Evolutionary conservation across 1,284 basidiomycete genomes (phyloP), one percentile per base, ranked within the genome.

Genomic region (Fomitopsis schrenkii): DNA sequence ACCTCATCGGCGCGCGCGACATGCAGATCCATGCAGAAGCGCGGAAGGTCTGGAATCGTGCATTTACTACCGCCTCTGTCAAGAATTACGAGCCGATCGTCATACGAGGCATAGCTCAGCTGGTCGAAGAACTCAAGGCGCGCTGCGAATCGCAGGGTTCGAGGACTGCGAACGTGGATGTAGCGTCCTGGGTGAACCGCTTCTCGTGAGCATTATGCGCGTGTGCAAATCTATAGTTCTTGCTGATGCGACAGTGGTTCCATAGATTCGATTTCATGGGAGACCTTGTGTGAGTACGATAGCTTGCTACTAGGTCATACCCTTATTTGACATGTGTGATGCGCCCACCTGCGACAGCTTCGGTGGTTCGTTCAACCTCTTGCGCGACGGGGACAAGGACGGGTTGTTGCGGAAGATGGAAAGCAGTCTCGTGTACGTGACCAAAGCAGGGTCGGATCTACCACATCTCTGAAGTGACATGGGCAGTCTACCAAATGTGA

Each of bases 261-360:
- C 56, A 57, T 59, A 65, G 85, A 44, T 84, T 81, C 61, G 86
- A 87, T 67, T 80, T 87, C 62, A 85, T 86, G 84, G 82, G 82
- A 26, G 83, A 85, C 63, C 76, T 87, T 72, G 83, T 79, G 83
- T 86, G 70, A 70, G 78, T 75, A 19, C 36, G 30, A 26, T 26
- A 28, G 15, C 22, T 45, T 58, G 12, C 17, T 19, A 22, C 22
- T 22, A 22, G 22, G 22, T 22, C 22, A 22, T 22, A 22, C 22
- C 22, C 22, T 22, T 22, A 22, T 8, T 33, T 33, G 30, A 33
- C 30, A 33, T 33, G 30, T 33, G 30, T 33, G 30, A 33, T 33
- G 30, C 8, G 30, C 4, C 22, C 53, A n/a, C 8, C 7, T 6
- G 17, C 8, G 26, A 12, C 26, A 72, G 72, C 4, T 72, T 70